These are phyloP conservation scores for Carex arenaria DNA, from an alignment of 202 grass and related monocot genomes.

Conservation along the genomic window DNA sequence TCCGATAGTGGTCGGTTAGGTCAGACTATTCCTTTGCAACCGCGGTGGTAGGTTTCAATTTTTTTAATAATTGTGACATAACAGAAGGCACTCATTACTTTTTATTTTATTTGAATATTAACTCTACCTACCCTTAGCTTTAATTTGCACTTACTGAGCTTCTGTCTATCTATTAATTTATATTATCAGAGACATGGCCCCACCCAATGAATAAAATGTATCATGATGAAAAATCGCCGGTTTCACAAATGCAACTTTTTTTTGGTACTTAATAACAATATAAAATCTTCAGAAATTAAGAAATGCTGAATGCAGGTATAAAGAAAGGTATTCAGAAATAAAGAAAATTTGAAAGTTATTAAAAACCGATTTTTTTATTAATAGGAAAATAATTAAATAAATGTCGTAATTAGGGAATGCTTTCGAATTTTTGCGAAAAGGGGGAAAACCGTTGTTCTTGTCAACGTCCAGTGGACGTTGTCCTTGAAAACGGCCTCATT, in stretches of 20 bases:
- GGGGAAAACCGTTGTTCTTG: too few species aligned
- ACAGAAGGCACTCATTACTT: not conserved
- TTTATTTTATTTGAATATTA: not conserved
- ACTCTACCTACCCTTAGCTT: not conserved
- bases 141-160: not conserved
- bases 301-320: not conserved
- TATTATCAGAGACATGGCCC: not conserved
- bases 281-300: not conserved
- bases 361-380: too few species aligned
- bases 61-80: not conserved
- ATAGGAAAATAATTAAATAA: too few species aligned
- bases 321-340: not conserved
- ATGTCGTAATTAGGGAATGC: too few species aligned
- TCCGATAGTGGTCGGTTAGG: not conserved
- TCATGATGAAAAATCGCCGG: not conserved
- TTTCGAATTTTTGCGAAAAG: too few species aligned
- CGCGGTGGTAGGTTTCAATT: not conserved
- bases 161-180: not conserved
- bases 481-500: too few species aligned
- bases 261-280: too few species aligned
- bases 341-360: not conserved
- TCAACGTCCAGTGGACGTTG: too few species aligned
- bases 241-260: not conserved
- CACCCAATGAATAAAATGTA: not conserved
- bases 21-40: constrained; percentile 7